Conservation (phyloP, 768 basidiomycete species). For the Dioszegia crocea region DNA sequence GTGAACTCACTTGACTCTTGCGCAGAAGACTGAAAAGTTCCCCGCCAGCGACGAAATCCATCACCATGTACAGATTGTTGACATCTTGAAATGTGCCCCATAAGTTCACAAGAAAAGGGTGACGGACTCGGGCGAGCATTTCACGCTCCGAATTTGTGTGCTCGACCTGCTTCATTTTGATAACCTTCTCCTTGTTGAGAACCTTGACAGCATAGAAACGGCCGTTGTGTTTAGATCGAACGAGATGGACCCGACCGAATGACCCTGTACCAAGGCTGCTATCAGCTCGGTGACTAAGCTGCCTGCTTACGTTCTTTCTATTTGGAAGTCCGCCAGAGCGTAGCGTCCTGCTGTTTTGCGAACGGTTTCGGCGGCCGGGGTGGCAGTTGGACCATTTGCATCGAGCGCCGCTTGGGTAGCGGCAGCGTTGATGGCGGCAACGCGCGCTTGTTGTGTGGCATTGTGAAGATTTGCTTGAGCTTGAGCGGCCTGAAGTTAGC, state of each 20-base stretch:
- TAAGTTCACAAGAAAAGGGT: slow-evolving; percentile 77
- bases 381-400: slow-evolving; percentile 17
- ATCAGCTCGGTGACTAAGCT: background rate
- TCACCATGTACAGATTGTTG: slow-evolving; percentile 52
- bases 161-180: slow-evolving; percentile 56
- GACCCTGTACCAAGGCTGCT: slow-evolving; percentile 49
- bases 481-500: slow-evolving; percentile 36
- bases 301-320: slow-evolving; percentile 47
- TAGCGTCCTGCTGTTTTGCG: slow-evolving; percentile 49
- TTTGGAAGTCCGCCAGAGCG: slow-evolving; percentile 46
- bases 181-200: slow-evolving; percentile 85
- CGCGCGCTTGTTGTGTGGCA: slow-evolving; percentile 48
- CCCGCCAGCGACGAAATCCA: slow-evolving; percentile 52
- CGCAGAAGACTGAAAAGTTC: slow-evolving; percentile 74
- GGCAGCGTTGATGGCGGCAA: slow-evolving; percentile 47
- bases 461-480: slow-evolving; percentile 46
- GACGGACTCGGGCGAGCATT: slow-evolving; percentile 51
- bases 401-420: slow-evolving; percentile 48
- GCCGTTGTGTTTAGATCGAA: slow-evolving; percentile 87
- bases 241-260: slow-evolving; percentile 53
- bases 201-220: slow-evolving; percentile 96
- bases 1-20: slow-evolving; percentile 69
- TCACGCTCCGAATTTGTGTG: slow-evolving; percentile 52
- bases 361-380: slow-evolving; percentile 24
- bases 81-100: slow-evolving; percentile 66